These are phyloP conservation scores for Xylariaceae sp. DNA, from an alignment of 2,329 filamentous ascomycete species.

Conservation along the genomic window DNA sequence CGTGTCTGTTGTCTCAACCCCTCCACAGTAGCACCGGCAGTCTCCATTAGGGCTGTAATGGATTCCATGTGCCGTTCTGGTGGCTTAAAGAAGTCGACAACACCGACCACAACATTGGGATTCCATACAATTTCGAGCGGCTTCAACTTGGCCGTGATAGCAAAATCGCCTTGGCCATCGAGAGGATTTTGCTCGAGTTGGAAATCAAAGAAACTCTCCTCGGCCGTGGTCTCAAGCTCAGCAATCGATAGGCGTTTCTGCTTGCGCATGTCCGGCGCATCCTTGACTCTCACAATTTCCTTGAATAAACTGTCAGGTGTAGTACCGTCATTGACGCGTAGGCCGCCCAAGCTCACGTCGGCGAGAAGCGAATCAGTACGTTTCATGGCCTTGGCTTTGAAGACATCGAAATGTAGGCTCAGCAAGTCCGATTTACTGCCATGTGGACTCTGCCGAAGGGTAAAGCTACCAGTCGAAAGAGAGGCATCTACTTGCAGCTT, in stretches of 20 bases:
- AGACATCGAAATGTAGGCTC: conserved; percentile 89
- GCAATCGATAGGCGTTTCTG: conserved; percentile 51
- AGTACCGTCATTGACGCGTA: conserved; percentile 94
- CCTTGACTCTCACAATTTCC: conserved; percentile 94
- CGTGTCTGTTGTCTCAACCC: conserved; percentile 92
- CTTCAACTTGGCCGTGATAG: conserved; percentile 85
- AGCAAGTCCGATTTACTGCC: conserved; percentile 77
- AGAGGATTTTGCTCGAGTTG: conserved; percentile 94
- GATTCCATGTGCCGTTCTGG: conserved; percentile 98
- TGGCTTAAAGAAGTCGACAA: conserved; percentile 93
- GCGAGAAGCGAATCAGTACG: conserved; percentile 87
- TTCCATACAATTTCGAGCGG: conserved; percentile 98
- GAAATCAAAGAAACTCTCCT: conserved; percentile 86
- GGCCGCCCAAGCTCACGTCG: conserved; percentile 84
- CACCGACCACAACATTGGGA: conserved; percentile 84
- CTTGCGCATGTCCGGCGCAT: conserved; percentile 58
- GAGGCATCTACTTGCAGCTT: conserved; percentile 92
- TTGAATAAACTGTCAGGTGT: conserved; percentile 88
- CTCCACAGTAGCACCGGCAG: conserved; percentile 91
- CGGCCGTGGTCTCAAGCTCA: conserved; percentile 50
- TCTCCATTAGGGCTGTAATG: conserved; percentile 92
- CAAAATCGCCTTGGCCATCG: conserved; percentile 86
- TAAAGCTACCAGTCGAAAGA: conserved; percentile 95
- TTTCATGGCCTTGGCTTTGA: conserved; percentile 85
- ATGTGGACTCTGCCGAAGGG: conserved; percentile 80